Conservation (phyloP, 2,329 filamentous ascomycete species). For the Capronia epimyces region DNA sequence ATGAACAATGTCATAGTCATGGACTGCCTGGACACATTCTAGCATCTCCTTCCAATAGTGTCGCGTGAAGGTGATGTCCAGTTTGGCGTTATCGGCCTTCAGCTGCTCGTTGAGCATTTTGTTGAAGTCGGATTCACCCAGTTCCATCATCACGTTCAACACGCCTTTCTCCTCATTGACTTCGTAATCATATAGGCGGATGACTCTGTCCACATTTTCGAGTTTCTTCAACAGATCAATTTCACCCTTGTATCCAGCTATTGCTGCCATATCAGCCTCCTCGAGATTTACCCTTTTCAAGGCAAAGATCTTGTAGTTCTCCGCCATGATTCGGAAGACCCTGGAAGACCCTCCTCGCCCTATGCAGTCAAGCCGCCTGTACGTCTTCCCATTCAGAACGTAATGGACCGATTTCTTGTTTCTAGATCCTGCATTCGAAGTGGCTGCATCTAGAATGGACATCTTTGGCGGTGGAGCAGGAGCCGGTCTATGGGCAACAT, state of each 20-base stretch:
- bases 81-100: conserved; percentile 64
- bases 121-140: conserved; percentile 89
- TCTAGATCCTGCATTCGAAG: conserved; percentile 73
- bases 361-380: conserved; percentile 82
- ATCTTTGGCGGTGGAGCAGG: conserved; percentile 84
- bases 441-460: conserved; percentile 90
- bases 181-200: conserved; percentile 86
- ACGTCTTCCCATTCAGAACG: conserved; percentile 85
- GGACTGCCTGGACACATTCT: conserved; percentile 84
- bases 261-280: conserved; percentile 75
- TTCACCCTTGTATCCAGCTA: conserved; percentile 87
- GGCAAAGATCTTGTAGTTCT: conserved; percentile 93
- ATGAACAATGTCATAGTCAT: conserved; percentile 87
- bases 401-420: conserved; percentile 71
- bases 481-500: conserved; percentile 72
- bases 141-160: conserved; percentile 91
- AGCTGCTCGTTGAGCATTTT: conserved; percentile 71
- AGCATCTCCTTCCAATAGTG: conserved; percentile 99
- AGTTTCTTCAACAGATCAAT: conserved; percentile 84
- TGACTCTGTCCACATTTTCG: conserved; percentile 79
- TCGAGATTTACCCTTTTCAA: conserved; percentile 89
- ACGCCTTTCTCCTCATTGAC: conserved; percentile 87
- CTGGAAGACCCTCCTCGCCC: conserved; percentile 89
- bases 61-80: conserved; percentile 88
- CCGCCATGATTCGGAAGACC: conserved; percentile 93